Evolutionary conservation across 306 rosid genomes (phyloP).

Genomic region (Alnus rubra): DNA sequence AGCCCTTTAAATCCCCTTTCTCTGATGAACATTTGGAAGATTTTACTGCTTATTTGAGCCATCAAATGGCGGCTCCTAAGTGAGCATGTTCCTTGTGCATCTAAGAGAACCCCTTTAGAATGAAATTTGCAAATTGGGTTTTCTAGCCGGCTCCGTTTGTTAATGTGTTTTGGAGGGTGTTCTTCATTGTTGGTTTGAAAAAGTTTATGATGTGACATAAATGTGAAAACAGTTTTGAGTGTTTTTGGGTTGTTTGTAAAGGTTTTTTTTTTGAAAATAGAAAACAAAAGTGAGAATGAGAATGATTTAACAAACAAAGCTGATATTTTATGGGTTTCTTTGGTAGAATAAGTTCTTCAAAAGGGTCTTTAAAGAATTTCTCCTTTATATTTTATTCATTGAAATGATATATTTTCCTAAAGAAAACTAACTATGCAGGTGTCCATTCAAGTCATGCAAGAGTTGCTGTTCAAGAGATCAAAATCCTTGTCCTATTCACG

Average conservation of each 20-base stretch:
- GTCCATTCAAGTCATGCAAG: conserved; percentile 90
- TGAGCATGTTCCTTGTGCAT: not conserved
- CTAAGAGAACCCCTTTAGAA: not conserved
- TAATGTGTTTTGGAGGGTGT: no score
- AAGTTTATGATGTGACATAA: no score
- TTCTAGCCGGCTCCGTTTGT: not conserved
- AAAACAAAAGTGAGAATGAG: no score
- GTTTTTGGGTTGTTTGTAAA: no score
- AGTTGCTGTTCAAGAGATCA: conserved; percentile 93
- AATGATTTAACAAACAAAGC: no score
- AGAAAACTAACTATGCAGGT: conserved; percentile 49
- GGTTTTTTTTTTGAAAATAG: no score
- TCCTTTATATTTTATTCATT: not conserved
- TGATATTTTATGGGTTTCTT: no score
- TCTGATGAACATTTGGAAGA: not conserved
- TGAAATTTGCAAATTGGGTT: not conserved
- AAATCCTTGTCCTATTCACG: conserved; percentile 94
- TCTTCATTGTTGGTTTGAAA: no score
- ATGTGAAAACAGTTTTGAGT: no score
- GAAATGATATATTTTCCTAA: not conserved
- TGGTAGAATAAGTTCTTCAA: not conserved
- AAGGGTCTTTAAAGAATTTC: not conserved
- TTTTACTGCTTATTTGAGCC: not conserved
- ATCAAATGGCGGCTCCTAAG: not conserved
- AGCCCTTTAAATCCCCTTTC: not conserved